phyloP scores from a whole-genome alignment of 1,284 basidiomycete species.

The Apiotrichum gracile region DNA sequence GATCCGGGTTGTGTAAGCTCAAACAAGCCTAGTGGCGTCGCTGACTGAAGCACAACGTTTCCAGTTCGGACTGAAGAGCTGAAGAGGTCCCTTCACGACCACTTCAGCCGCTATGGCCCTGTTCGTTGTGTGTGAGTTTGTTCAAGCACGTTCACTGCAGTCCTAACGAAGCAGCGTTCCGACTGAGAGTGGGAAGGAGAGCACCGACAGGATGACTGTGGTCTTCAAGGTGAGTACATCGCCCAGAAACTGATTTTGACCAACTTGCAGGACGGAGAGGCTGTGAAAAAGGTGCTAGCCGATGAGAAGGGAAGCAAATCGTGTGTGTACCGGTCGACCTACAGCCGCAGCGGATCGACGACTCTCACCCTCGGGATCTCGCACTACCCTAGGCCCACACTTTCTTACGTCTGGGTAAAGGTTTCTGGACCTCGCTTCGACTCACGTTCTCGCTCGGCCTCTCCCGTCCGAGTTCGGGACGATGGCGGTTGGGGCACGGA shows the following conservation, averaged over 20 bases:
- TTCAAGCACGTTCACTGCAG: no score
- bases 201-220: conserved; percentile 21
- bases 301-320: conserved; percentile 22
- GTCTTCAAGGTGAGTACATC: conserved; percentile 26
- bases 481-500: background rate
- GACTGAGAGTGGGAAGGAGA: background rate
- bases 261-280: conserved; percentile 14
- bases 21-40: no score
- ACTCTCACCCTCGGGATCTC: conserved; percentile 13
- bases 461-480: background rate
- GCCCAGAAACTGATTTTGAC: background rate
- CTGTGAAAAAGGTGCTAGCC: conserved; percentile 13
- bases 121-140: conserved; percentile 24
- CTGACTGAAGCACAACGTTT: conserved; percentile 19
- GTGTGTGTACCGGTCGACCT: conserved; percentile 10
- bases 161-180: background rate
- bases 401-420: conserved; percentile 22
- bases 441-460: conserved; percentile 14
- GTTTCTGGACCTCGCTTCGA: conserved; percentile 24
- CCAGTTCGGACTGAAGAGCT: conserved; percentile 16
- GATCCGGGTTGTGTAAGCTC: conserved; percentile 24
- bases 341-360: background rate
- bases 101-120: conserved; percentile 29
- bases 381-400: background rate
- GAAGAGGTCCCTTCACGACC: conserved; percentile 13